Conservation (phyloP, 768 basidiomycete species). For the Pleurotus citrinopileatus region DNA sequence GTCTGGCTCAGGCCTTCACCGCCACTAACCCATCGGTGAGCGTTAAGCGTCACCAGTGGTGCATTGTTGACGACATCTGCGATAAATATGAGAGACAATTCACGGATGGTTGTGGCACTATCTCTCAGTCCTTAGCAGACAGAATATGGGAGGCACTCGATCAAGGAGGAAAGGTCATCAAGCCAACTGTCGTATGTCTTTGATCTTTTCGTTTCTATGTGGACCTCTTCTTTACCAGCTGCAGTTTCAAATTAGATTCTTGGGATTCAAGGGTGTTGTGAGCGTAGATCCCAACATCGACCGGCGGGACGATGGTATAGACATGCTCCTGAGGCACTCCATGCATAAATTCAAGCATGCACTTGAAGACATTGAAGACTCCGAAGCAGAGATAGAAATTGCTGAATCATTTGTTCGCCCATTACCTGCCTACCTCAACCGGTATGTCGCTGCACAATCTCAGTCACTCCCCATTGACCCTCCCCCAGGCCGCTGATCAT, state of each 20-base stretch:
- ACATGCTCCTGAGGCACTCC: constrained; percentile 66
- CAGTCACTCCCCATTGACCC: background rate
- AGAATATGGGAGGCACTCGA: constrained; percentile 55
- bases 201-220: background rate
- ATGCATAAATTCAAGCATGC: constrained; percentile 89
- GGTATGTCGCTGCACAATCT: constrained; percentile 35
- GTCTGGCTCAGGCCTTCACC: constrained; percentile 81
- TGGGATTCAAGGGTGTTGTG: constrained; percentile 84
- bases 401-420: constrained; percentile 61
- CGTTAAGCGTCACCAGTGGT: constrained; percentile 58
- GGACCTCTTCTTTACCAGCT: background rate
- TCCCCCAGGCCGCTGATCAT: constrained; percentile 67
- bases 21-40: constrained; percentile 73
- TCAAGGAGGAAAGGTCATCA: constrained; percentile 28
- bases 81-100: constrained; percentile 37
- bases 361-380: constrained; percentile 50
- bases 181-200: constrained; percentile 61
- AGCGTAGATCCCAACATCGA: constrained; percentile 57
- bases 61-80: constrained; percentile 56
- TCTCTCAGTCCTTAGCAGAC: constrained; percentile 55
- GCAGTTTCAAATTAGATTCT: constrained; percentile 77
- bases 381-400: constrained; percentile 68
- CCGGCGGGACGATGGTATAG: constrained; percentile 42
- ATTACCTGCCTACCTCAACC: constrained; percentile 65
- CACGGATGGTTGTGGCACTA: constrained; percentile 83